phyloP scores from a whole-genome alignment of 805 yeast genomes.

The Candida krabiensis region DNA sequence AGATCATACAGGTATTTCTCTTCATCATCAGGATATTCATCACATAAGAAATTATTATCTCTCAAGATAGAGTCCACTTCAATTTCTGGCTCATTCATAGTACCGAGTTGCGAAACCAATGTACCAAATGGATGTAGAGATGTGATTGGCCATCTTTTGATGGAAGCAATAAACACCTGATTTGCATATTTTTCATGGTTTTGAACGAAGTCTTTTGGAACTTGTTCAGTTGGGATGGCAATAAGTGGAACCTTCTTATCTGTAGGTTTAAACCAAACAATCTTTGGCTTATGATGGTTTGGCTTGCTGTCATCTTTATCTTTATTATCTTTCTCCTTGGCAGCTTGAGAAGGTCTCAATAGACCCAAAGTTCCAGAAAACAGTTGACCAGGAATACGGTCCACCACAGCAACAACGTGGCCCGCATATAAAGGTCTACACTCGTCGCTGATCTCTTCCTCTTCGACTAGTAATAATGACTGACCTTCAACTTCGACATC shows the following conservation, averaged over 20 bases:
- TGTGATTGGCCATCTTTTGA: slow-evolving; percentile 99
- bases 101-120: slow-evolving; percentile 81
- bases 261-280: slow-evolving; percentile 98
- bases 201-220: slow-evolving; percentile 92
- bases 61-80: slow-evolving; percentile 88
- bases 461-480: slow-evolving; percentile 85
- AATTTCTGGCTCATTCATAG: slow-evolving; percentile 69
- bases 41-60: slow-evolving; percentile 80
- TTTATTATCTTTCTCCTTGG: slow-evolving; percentile 66
- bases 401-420: slow-evolving; percentile 96
- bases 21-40: slow-evolving; percentile 62
- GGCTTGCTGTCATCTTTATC: slow-evolving; percentile 35
- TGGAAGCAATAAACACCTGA: slow-evolving; percentile 87
- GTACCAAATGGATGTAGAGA: slow-evolving; percentile 98
- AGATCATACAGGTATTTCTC: slow-evolving; percentile 38
- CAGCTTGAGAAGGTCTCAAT: slow-evolving; percentile 92
- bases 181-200: slow-evolving; percentile 82
- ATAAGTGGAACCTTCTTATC: slow-evolving; percentile 96
- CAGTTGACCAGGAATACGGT: slow-evolving; percentile 94
- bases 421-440: slow-evolving; percentile 95
- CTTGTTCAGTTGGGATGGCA: slow-evolving; percentile 98
- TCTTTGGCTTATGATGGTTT: slow-evolving; percentile 64
- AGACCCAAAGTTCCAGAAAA: slow-evolving; percentile 94
- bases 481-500: slow-evolving; percentile 99
- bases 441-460: slow-evolving; percentile 92